Evolutionary conservation across 306 rosid genomes (phyloP), one percentile per base, ranked within the genome.

Genomic region (Prunus padus): DNA sequence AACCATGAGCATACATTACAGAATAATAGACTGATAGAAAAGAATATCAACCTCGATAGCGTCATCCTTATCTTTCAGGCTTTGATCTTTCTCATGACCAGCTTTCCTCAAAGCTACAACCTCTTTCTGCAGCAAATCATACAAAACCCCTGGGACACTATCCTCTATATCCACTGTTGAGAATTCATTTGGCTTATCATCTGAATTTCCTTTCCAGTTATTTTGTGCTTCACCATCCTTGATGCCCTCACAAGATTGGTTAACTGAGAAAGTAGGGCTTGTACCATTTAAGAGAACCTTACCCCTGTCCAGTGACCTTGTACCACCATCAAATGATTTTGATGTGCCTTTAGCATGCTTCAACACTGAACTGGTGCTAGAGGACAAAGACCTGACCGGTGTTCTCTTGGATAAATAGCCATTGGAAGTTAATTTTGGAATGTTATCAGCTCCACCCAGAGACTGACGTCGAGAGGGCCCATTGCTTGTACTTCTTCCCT

Each of bases 391-490:
- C 80, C 98, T 89, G 79, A 77, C 81, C 57, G 98, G 86, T 47
- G 96, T 76, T 85, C 86, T 92, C 88, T 96, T 96, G 44, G 97
- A 71, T 68, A 89, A 78, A 86, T 88, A 88, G 72, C 99, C 99
- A 84, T 96, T 92, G 72, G 96, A 87, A 54, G 92, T 82, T 77
- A 87, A 72, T 74, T 88, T 96, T 5, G 98, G 83, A 49, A 86
- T 77, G 72, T 83, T 96, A 86, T 96, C 99, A 79, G 92, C 92
- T 80, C 99, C 99, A 76, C 99, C 97, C 13, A 96, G 83, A 74
- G 99, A 96, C 84, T 90, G 99, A 64, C 99, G 92, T 46, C 99
- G 96, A 82, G 99, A 95, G 78, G 92, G 86, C 50, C 99, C 97
- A 79, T 92, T 96, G 82, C 94, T 87, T 59, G 74, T 18, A 81